A percentile compares a stretch with the other conserved stretches of the same genome.
Evolutionary conservation across 345 rosid species (phyloP).

Genomic region (Eucalyptus albens): DNA sequence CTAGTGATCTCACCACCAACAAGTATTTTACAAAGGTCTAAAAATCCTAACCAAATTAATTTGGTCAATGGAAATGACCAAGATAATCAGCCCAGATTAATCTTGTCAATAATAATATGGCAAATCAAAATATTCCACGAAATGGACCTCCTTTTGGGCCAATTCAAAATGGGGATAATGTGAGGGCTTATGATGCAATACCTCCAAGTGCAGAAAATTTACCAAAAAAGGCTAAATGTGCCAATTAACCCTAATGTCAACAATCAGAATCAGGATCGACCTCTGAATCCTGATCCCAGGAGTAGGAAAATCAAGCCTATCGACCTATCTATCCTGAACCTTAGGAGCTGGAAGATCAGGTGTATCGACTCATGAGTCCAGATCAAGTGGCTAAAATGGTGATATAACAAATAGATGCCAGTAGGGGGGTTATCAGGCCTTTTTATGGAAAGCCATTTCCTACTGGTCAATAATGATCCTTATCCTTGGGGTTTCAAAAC

Average conservation of each 20-base stretch:
- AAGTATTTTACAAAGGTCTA: background rate
- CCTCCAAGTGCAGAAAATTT: background rate
- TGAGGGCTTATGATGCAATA: background rate
- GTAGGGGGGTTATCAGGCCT: background rate
- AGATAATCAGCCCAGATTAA: background rate
- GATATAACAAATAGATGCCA: background rate
- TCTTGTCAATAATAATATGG: background rate
- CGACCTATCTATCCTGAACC: background rate
- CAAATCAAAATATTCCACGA: background rate
- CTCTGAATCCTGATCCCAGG: background rate
- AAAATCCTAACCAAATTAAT: background rate
- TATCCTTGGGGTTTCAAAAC: background rate
- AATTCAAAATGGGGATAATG: background rate
- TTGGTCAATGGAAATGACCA: background rate
- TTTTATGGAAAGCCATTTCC: background rate
- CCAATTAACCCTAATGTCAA: background rate
- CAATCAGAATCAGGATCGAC: background rate
- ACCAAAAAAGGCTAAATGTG: background rate
- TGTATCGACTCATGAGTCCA: background rate
- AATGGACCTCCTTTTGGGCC: background rate
- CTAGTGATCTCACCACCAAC: background rate
- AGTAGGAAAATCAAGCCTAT: background rate
- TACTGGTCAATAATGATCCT: background rate
- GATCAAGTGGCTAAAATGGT: background rate
- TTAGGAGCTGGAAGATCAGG: background rate